Percentiles rank a stretch among this genome's conserved stretches.
phyloP scores from a whole-genome alignment of 306 rosid genomes.

The Lablab purpureus region DNA sequence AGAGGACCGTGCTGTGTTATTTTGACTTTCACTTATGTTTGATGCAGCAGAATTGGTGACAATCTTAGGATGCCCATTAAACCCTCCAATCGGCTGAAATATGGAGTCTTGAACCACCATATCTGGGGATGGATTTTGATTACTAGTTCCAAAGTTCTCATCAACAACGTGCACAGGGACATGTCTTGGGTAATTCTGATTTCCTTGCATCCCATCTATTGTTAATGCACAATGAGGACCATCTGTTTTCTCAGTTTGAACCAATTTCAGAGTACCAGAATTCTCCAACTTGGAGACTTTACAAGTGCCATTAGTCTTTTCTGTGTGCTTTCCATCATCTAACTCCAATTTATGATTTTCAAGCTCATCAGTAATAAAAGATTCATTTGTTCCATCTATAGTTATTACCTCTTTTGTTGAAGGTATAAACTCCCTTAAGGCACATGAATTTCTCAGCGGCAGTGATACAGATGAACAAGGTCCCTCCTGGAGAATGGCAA shows the following conservation, averaged over 20 bases:
- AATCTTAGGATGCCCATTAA: background rate
- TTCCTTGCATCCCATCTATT: background rate
- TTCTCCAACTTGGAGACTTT: background rate
- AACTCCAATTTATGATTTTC: constrained; percentile 6
- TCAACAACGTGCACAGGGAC: constrained; percentile 9
- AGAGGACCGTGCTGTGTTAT: constrained; percentile 63
- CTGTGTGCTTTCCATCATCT: background rate
- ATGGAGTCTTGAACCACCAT: background rate
- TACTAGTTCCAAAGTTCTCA: background rate
- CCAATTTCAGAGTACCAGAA: background rate
- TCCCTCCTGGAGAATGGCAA: background rate
- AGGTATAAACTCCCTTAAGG: background rate
- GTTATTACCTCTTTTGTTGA: background rate
- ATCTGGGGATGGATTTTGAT: constrained; percentile 5
- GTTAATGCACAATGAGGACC: background rate
- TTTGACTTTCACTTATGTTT: constrained; percentile 64
- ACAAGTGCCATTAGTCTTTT: background rate
- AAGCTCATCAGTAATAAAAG: background rate
- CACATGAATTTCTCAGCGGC: background rate
- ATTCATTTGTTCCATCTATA: background rate
- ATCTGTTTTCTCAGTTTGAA: constrained; percentile 6
- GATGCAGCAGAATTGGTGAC: constrained; percentile 50
- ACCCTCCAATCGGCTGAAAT: background rate
- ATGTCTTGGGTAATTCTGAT: constrained; percentile 13
- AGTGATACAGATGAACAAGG: background rate